phyloP scores from a whole-genome alignment of 1,139 yeast species.

The Debaryomyces udenii region DNA sequence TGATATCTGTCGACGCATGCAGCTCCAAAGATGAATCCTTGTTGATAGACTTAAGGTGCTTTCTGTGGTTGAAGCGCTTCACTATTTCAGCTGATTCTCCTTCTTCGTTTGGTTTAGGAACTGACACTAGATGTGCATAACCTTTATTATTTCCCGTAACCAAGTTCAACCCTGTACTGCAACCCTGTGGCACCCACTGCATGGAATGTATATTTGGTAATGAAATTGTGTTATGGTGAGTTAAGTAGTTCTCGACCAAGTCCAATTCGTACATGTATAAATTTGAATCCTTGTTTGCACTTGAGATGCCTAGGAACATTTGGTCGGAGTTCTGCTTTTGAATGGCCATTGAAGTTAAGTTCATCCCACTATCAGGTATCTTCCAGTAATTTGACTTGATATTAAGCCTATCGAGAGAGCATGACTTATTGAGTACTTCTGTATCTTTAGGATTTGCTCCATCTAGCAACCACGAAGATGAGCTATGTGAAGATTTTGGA shows the following conservation, averaged over 20 bases:
- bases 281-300: slow-evolving; percentile 57
- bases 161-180: slow-evolving; percentile 32
- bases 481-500: slow-evolving; percentile 8
- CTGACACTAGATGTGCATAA: slow-evolving; percentile 62
- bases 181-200: slow-evolving; percentile 57
- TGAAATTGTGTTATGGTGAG: slow-evolving; percentile 75
- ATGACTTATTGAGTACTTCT: slow-evolving; percentile 40
- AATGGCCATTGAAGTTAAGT: slow-evolving; percentile 57
- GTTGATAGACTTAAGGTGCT: slow-evolving; percentile 47
- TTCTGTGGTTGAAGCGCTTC: slow-evolving; percentile 73
- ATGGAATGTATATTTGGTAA: slow-evolving; percentile 68
- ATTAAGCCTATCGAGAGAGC: slow-evolving; percentile 44
- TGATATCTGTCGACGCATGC: slow-evolving; percentile 25
- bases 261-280: slow-evolving; percentile 66
- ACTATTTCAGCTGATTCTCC: slow-evolving; percentile 67
- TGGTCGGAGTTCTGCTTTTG: slow-evolving; percentile 27
- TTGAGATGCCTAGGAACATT: slow-evolving; percentile 62
- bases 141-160: slow-evolving; percentile 76
- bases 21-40: slow-evolving; percentile 22
- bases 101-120: slow-evolving; percentile 51
- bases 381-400: slow-evolving; percentile 71
- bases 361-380: slow-evolving; percentile 60
- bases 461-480: slow-evolving; percentile 30
- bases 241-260: slow-evolving; percentile 45
- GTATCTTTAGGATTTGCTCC: slow-evolving; percentile 31